These are phyloP conservation scores for Kluyveromyces nonfermentans DNA, from an alignment of 805 yeast genomes.

Conservation along the genomic window DNA sequence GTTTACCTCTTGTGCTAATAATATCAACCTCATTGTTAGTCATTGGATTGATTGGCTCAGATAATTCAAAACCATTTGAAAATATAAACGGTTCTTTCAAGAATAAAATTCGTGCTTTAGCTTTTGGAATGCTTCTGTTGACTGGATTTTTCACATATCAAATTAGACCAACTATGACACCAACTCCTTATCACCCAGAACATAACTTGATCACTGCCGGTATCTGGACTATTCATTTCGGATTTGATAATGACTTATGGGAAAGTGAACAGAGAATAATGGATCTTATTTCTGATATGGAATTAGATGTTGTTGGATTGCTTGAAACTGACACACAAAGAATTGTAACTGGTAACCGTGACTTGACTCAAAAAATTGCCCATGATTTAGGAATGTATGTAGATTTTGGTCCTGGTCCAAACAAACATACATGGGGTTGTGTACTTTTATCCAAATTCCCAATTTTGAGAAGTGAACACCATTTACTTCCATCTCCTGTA, in stretches of 20 bases:
- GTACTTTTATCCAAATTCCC: constrained; percentile 91
- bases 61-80: neutral
- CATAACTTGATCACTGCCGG: constrained; percentile 81
- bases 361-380: constrained; percentile 81
- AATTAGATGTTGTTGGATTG: constrained; percentile 83
- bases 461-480: constrained; percentile 80
- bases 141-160: constrained; percentile 18
- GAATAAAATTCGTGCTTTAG: constrained; percentile 11
- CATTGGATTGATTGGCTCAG: constrained; percentile 34
- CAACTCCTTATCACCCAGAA: constrained; percentile 58
- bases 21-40: constrained; percentile 45
- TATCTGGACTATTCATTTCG: constrained; percentile 97
- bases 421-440: constrained; percentile 97
- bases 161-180: constrained; percentile 35
- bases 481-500: constrained; percentile 88
- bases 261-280: constrained; percentile 87
- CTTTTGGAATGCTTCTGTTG: constrained; percentile 10
- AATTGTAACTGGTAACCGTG: constrained; percentile 91
- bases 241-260: constrained; percentile 97
- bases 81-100: constrained; percentile 10
- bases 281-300: constrained; percentile 72
- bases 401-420: constrained; percentile 97
- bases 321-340: constrained; percentile 92
- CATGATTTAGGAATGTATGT: constrained; percentile 91
- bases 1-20: constrained; percentile 67